phyloP scores from a whole-genome alignment of 306 rosid species.

The Oemleria cerasiformis region DNA sequence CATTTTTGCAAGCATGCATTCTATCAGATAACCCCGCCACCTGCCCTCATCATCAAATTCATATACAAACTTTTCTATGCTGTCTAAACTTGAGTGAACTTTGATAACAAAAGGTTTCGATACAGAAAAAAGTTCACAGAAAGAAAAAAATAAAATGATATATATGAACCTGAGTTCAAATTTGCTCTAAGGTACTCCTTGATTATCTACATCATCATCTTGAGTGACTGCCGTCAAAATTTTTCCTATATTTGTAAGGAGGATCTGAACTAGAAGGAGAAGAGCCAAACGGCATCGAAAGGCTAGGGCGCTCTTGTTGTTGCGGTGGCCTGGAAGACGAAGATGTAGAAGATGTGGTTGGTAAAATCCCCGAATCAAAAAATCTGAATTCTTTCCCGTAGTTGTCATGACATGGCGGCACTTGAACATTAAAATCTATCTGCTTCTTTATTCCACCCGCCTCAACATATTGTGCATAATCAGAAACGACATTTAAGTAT shows the following conservation, averaged over 20 bases:
- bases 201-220: neutral
- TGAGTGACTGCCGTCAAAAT: conserved; percentile 18
- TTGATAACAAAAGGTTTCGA: neutral
- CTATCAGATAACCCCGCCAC: neutral
- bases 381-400: conserved; percentile 20
- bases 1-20: neutral
- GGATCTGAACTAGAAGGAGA: conserved; percentile 38
- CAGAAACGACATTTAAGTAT: neutral
- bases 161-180: neutral
- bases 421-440: neutral
- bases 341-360: conserved; percentile 18
- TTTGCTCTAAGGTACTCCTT: neutral
- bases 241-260: conserved; percentile 31
- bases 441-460: neutral
- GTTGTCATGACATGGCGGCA: neutral
- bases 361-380: conserved; percentile 4
- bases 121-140: neutral
- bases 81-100: neutral
- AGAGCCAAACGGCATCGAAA: conserved; percentile 45
- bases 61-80: neutral
- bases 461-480: neutral
- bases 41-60: neutral
- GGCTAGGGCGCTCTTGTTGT: conserved; percentile 27
- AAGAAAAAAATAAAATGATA: neutral
- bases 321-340: conserved; percentile 27